phyloP scores from a whole-genome alignment of 176 grass and related monocot species.

The Rhipidocladum racemiflorum region DNA sequence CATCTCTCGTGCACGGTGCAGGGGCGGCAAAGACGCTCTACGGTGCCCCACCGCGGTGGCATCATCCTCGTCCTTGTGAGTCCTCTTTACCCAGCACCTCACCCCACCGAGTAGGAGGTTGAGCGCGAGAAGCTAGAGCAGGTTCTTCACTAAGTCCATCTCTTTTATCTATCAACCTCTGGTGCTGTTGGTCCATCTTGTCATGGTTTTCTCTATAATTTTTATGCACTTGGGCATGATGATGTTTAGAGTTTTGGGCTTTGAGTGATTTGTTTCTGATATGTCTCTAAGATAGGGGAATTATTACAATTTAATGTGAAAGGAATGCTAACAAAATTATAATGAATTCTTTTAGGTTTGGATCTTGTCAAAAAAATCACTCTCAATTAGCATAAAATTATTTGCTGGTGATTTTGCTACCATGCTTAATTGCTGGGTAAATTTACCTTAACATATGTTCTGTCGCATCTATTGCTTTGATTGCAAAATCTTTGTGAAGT shows the following conservation, averaged over 20 bases:
- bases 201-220: neutral
- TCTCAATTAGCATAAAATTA: neutral
- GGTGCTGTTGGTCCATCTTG: neutral
- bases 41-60: no score
- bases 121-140: constrained; percentile 75
- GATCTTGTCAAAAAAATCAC: neutral
- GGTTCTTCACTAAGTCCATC: constrained; percentile 32
- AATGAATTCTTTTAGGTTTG: neutral
- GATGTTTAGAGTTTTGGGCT: constrained; percentile 12
- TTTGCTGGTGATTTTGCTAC: no score
- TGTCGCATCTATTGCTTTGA: no score
- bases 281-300: neutral
- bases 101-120: constrained; percentile 41
- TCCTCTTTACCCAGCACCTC: constrained; percentile 37
- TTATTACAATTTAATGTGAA: neutral
- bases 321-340: neutral
- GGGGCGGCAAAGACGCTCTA: no score
- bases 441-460: no score
- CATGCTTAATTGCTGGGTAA: no score
- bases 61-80: no score
- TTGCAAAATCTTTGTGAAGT: no score
- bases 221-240: neutral
- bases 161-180: neutral
- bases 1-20: no score
- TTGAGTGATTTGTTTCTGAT: neutral